phyloP scores from a whole-genome alignment of 1,284 basidiomycete species.

The Naganishia sp. region DNA sequence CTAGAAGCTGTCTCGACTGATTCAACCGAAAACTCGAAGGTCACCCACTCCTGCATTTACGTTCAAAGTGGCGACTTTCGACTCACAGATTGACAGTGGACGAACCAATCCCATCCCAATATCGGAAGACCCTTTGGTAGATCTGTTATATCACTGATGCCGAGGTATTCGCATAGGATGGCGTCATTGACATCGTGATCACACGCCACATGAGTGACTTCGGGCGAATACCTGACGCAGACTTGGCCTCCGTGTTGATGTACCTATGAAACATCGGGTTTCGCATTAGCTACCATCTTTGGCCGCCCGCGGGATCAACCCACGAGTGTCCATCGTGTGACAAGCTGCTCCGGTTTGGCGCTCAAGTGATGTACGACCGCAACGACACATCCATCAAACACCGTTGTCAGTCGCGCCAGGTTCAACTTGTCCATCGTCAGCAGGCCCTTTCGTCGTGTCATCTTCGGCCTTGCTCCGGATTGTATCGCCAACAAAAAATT shows the following conservation, averaged over 20 bases:
- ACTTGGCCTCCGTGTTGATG: constrained; percentile 27
- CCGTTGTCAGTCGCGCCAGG: background rate
- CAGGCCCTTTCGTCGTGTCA: constrained; percentile 10
- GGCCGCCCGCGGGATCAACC: background rate
- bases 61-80: no score
- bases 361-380: constrained; percentile 23
- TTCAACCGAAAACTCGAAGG: no score
- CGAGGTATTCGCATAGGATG: constrained; percentile 21
- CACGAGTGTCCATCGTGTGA: constrained; percentile 20
- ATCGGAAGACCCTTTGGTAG: constrained; percentile 7
- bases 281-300: no score
- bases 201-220: constrained; percentile 30
- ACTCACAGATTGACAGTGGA: constrained; percentile 7
- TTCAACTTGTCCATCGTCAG: constrained; percentile 3
- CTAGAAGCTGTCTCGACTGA: constrained; percentile 18
- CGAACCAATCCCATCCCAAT: constrained; percentile 28
- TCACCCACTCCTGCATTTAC: no score
- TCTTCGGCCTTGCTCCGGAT: constrained; percentile 2
- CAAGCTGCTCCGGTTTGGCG: constrained; percentile 22
- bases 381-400: constrained; percentile 20
- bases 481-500: constrained; percentile 15
- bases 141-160: constrained; percentile 5
- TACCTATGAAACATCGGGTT: constrained; percentile 3
- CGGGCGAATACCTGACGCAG: constrained; percentile 25
- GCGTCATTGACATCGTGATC: constrained; percentile 24